Evolutionary conservation across 1,284 basidiomycete species (phyloP), one percentile per base, ranked within the genome.

Genomic region (Ganoderma resinaceum): DNA sequence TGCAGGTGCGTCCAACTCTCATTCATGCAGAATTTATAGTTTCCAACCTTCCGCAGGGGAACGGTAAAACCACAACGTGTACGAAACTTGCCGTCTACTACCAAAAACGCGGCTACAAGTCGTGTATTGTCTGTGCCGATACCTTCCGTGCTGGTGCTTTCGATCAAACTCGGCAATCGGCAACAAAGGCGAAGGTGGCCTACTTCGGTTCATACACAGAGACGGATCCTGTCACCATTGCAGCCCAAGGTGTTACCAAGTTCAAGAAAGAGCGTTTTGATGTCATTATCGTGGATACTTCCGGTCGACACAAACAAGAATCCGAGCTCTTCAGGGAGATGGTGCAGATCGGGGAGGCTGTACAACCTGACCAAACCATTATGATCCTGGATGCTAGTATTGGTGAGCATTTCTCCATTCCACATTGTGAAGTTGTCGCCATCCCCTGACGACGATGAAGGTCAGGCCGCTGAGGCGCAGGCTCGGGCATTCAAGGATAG

Each of bases 151-250:
- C 98, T 6, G 98, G 98, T 73, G 98, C 98, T 55, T 99, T 99
- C 81, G 98, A 99, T 81, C 98, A 99, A 87, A 99, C 92, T 74
- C 94, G 94, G 78, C 91, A 93, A 81, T 95, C 90, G 31, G 98
- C 98, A 11, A 98, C 97, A 40, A 98, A 98, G 82, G 98, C 97
- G 63, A 98, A 98, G 80, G 96, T 99, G 18, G 97, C 98, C 14
- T 99, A 99, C 87, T 99, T 97, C 82, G 98, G 98, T 60, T 96
- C 95, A 46, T 99, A 99, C 82, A 99, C 98, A 42, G 98, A 99
- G 82, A 98, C 97, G 23, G 97, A 99, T 80, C 98, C 98, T 1
- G 98, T 99, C 12, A 86, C 91, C 2, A 99, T 98, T 76, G 97
- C 98, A 8, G 91, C 93, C 1, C 91, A 97, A 75, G 98, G 98